Evolutionary conservation across 164 flowering plant genomes (phyloP).

Genomic region (grape (Vitis vinifera)): ASM3070453v1 NC_081805.1:11083501-11084000

Average conservation of each 20-base stretch:
- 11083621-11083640: slow-evolving; percentile 37
- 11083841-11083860: slow-evolving; percentile 27
- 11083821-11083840: background rate
- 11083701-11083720: slow-evolving; percentile 40
- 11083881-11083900: slow-evolving; percentile 91
- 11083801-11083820: background rate
- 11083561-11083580: slow-evolving; percentile 57
- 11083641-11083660: slow-evolving; percentile 34
- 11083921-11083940: slow-evolving; percentile 79
- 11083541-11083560: slow-evolving; percentile 73
- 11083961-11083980: slow-evolving; percentile 31
- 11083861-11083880: slow-evolving; percentile 88
- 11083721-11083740: slow-evolving; percentile 63
- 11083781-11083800: slow-evolving; percentile 79
- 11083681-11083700: slow-evolving; percentile 36
- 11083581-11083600: slow-evolving; percentile 33
- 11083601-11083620: slow-evolving; percentile 27
- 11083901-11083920: slow-evolving; percentile 96
- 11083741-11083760: slow-evolving; percentile 79
- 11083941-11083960: slow-evolving; percentile 54
- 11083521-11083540: slow-evolving; percentile 74
- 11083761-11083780: slow-evolving; percentile 96
- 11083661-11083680: slow-evolving; percentile 33
- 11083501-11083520: slow-evolving; percentile 77
- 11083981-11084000: background rate